Base-by-base conservation (phyloP, 2,329 filamentous ascomycete genomes). In the Epichloe baconii region DNA sequence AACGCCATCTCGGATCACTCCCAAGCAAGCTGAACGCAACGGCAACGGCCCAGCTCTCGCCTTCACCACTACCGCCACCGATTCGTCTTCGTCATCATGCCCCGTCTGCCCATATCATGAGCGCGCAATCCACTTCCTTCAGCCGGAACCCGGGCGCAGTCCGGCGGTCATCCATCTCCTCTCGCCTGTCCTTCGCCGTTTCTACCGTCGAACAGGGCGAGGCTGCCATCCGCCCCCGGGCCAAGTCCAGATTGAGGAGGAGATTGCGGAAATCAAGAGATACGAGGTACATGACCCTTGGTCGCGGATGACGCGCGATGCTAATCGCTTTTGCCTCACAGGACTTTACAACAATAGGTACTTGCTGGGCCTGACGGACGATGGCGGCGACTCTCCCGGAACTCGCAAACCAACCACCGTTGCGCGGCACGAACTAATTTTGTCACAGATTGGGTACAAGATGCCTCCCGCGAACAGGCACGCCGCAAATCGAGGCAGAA, bases 241-340 rank as follows among this genome's bases (percentile, higher is more conserved):
- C 51, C 80, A 86, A 61, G 79, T 83, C 54, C 80, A 84, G 55
- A 88, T 95, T 58, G 86, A 89, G 54, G 90, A 97, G 64, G 93
- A 98, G 71, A 95, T 98, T 64, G 90, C 86, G 26, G 86, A 96
- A 73, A 97, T 98, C 66, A 96, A 96, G 71, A 80, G 91, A 71
- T 98, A 98, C 71, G 93, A 95, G 72, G 80, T 83, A 66, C 56
- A 68, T 12, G 26, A 6, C 35, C 6, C 23, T 23, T 40, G 14
- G 42, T 23, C 11, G 21, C 54, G 55, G 3, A 12, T n/a, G 21
- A 4, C 19, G 6, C 15, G 31, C 36, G 7, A 23, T 42, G 37
- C 46, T 48, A 19, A 41, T 17, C 37, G 26, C 46, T 11, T 52
- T 52, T 42, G 35, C 47, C 53, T 12, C 31, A 12, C 52, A 71